Evolutionary conservation across 2,329 filamentous ascomycete genomes (phyloP).

Genomic region (Aspergillus ibericus): DNA sequence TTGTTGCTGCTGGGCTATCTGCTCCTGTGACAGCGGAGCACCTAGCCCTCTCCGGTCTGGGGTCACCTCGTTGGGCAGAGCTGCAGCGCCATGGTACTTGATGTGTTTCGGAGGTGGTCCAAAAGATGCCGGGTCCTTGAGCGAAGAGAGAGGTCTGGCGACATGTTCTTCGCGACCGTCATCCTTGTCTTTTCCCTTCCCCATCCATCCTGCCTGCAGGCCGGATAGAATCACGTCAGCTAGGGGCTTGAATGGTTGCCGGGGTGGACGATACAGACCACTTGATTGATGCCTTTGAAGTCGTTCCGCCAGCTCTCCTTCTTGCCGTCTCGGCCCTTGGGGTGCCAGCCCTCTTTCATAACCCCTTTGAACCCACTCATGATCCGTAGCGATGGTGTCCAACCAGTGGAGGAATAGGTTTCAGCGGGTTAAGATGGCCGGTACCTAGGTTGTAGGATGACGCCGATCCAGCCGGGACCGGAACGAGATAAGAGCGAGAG

Average conservation of each 20-base stretch:
- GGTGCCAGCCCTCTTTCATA: constrained; percentile 56
- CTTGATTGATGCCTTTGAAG: constrained; percentile 59
- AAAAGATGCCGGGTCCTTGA: constrained; percentile 76
- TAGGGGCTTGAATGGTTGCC: constrained; percentile 9
- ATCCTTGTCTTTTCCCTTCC: constrained; percentile 52
- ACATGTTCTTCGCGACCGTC: constrained; percentile 51
- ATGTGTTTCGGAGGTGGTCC: constrained; percentile 74
- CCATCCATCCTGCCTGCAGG: constrained; percentile 58
- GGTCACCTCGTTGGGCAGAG: constrained; percentile 47
- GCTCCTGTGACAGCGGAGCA: constrained; percentile 42
- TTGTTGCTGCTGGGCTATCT: constrained; percentile 31
- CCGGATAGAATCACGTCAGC: constrained; percentile 25
- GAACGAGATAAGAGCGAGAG: constrained; percentile 1
- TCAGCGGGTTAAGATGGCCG: neutral
- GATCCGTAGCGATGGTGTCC: constrained; percentile 7
- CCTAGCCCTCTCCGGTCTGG: constrained; percentile 47
- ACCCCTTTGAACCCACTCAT: constrained; percentile 52
- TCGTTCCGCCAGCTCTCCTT: constrained; percentile 57
- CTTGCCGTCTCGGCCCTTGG: constrained; percentile 53
- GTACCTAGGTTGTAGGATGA: neutral
- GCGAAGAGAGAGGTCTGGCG: constrained; percentile 64
- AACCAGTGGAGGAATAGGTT: neutral
- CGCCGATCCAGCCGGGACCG: constrained; percentile 9
- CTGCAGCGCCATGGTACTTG: constrained; percentile 49
- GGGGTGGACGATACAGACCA: constrained; percentile 43